Evolutionary conservation across 75 land plant genomes (phyloP), one percentile per base, ranked within the genome.

Genomic region (Chamaecyparis obtusa): DNA sequence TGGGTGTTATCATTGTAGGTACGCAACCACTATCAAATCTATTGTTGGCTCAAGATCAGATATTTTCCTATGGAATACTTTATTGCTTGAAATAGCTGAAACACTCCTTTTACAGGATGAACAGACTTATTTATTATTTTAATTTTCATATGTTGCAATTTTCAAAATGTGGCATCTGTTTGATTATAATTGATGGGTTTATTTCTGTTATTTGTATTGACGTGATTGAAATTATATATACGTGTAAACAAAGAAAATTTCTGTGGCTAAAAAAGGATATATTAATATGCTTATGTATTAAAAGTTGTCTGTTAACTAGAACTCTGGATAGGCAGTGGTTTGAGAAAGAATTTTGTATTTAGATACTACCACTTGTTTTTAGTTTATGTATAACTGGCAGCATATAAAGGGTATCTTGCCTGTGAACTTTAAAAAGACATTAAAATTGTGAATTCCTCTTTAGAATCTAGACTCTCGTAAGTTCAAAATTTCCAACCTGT

Each of bases 1-100:
- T 98, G 33, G 99, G 99, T 44, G 99, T 98, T 76, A 87, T 98
- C 51, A 85, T 98, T 86, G 99, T 98, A 48, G 99, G 99, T 94
- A 84, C n/a, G 96, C 77, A 60, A 37, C 46, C 14, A 51, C 55
- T 16, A 75, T 72, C 51, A 24, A 21, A 67, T 46, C 35, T 87
- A 54, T 43, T 78, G 36, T 78, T 4, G 30, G 7, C 55, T 55
- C 60, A 17, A 49, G 67, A 27, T 71, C 14, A 33, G 17, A 15
- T 11, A 11, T 35, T 46, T 86, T 21, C 21, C 24, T 54, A 19
- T 87, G 51, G 33, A 44, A 54, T 51, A 83, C 69, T 37, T 9
- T 79, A 48, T 17, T 78, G 57, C 85, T 86, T 67, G 36, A 8
- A 9, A 81, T 44, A n/a, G 48, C 83, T 10, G 33, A 81, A 81